Base-by-base conservation (phyloP, 306 rosid genomes). In the Cicer cuneatum region DNA sequence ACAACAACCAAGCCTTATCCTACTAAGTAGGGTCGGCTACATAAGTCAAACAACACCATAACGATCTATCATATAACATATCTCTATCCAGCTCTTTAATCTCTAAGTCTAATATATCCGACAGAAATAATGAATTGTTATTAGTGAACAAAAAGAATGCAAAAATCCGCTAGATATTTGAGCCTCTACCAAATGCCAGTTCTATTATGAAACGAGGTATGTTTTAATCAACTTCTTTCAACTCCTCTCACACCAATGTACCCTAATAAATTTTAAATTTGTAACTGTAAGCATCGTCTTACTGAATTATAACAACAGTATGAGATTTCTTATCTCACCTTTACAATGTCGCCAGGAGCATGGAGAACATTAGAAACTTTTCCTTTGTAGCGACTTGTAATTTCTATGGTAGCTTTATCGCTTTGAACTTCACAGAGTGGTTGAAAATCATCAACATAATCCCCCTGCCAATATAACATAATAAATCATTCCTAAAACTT, bases 391-490 rank as follows among this genome's bases (percentile, higher is more conserved):
- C 97, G 99, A 73, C 99, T 91, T 3, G 99, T 92, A 71, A 94
- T 94, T 83, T 94, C 99, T 71, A 94, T 94, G 14, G 96, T 94
- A 82, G 99, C 99, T 87, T 94, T 94, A 80, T 94, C 99, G 75
- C 99, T 94, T 78, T 94, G 99, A 85, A 94, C 97, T 86, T 92
- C 97, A 81, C 99, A 90, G 33, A 94, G 86, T 19, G 90, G 96
- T 80, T 94, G 97, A 81, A 94, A 94, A 13, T 90, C 96, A 9
- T 90, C 96, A 54, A 94, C 87, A 81, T 72, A 82, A 52, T 92
- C 97, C 46, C 99, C 97, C 99, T 94, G 82, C 83, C 76, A 85
- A 60, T 71, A 78, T 53, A 53, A 67, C 72, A 71, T 0, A 42
- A 62, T 7, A 63, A 61, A 51, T 48, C 15, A 39, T 16, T 56